phyloP scores from a whole-genome alignment of 139 green algal species.

The Tetradesmus lagerheimii region DNA sequence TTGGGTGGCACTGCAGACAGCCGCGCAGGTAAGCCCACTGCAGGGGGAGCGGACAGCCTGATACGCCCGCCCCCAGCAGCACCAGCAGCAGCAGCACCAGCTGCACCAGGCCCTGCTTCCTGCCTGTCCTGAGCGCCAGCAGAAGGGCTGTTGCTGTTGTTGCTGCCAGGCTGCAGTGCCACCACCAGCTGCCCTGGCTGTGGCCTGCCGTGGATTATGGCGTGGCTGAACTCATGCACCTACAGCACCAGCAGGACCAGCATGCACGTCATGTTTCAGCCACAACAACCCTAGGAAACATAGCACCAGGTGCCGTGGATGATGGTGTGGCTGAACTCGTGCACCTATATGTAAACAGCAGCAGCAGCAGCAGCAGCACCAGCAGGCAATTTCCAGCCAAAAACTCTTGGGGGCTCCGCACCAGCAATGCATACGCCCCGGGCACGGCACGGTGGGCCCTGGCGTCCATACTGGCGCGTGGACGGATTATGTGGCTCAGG shows the following conservation, averaged over 20 bases:
- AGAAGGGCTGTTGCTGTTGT: conserved; percentile 3
- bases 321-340: conserved; percentile 78
- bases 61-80: conserved; percentile 2
- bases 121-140: conserved; percentile 4
- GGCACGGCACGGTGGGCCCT: too few relatives aligned
- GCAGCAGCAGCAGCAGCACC: too few relatives aligned
- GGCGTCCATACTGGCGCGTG: too few relatives aligned
- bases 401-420: too few relatives aligned
- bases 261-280: too few relatives aligned
- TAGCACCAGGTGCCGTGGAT: conserved; percentile 75
- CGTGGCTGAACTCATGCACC: conserved; percentile 73
- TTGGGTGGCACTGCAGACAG: conserved; percentile 20
- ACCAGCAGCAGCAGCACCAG: background rate
- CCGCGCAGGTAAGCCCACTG: background rate
- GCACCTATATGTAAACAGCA: conserved; percentile 39
- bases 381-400: too few relatives aligned
- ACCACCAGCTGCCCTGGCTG: conserved; percentile 66
- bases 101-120: background rate
- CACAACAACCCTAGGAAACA: too few relatives aligned
- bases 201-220: conserved; percentile 71
- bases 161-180: conserved; percentile 14
- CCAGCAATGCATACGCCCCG: too few relatives aligned
- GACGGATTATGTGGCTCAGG: too few relatives aligned
- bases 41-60: conserved; percentile 3
- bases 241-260: conserved; percentile 11